Percentiles rank a stretch among this genome's conserved stretches.
Conservation (phyloP, 1,284 basidiomycete genomes). For the Cutaneotrichosporon cavernicola region DNA sequence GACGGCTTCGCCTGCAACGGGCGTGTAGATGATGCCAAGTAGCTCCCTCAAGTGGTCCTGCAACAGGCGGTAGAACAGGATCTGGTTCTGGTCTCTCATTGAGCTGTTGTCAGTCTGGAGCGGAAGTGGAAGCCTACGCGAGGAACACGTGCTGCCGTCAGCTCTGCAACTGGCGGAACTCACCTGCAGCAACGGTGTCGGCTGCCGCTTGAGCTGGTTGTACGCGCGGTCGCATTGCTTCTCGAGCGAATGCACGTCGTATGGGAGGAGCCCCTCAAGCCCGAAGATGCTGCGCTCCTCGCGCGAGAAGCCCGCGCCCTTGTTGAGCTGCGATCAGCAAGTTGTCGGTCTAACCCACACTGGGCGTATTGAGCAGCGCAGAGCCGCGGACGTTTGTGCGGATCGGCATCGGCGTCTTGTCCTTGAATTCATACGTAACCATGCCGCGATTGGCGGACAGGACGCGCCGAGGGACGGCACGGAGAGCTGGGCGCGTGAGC, state of each 20-base stretch:
- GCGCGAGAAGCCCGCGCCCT: constrained; percentile 68
- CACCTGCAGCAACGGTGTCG: constrained; percentile 46
- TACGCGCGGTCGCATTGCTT: constrained; percentile 69
- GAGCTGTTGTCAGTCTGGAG: not conserved
- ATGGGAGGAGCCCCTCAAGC: constrained; percentile 73
- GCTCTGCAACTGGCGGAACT: not conserved
- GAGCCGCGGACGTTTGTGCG: constrained; percentile 33
- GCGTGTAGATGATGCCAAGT: constrained; percentile 59
- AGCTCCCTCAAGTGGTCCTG: constrained; percentile 68
- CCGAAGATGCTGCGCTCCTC: constrained; percentile 69
- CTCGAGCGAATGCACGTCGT: constrained; percentile 69
- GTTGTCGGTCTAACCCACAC: constrained; percentile 28
- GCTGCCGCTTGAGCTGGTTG: constrained; percentile 57
- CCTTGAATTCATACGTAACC: constrained; percentile 17
- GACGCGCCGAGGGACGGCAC: not conserved
- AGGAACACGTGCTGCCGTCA: constrained; percentile 19
- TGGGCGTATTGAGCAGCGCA: constrained; percentile 45
- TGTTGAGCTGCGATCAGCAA: constrained; percentile 39
- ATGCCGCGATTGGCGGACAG: not conserved
- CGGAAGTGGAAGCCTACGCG: not conserved
- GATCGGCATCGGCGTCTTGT: constrained; percentile 44
- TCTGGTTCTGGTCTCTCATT: constrained; percentile 59
- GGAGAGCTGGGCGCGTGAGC: not conserved
- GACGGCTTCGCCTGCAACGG: constrained; percentile 56
- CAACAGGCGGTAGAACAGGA: constrained; percentile 71